Percentiles rank a stretch among this genome's conserved stretches.
These are phyloP conservation scores for Samsoniella hepiali DNA, from an alignment of 2,329 filamentous ascomycete species.

Conservation along the genomic window DNA sequence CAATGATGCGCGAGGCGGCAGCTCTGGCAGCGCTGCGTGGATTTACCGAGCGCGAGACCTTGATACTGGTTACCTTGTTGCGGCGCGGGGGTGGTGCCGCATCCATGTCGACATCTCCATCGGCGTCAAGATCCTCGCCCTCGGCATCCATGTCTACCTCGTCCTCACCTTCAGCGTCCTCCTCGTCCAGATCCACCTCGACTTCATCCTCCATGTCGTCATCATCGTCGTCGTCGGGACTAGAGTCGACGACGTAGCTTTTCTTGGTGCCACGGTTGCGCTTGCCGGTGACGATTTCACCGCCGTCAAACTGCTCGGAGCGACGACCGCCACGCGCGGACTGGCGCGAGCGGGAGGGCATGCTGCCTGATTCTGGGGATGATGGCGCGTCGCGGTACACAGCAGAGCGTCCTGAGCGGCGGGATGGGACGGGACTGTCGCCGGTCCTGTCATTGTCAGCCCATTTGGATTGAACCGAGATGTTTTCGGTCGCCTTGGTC, in stretches of 20 bases:
- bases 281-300: slow-evolving; percentile 49
- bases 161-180: slow-evolving; percentile 35
- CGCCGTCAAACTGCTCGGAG: slow-evolving; percentile 40
- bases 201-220: slow-evolving; percentile 39
- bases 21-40: slow-evolving; percentile 27
- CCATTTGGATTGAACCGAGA: slow-evolving; percentile 41
- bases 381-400: slow-evolving; percentile 45
- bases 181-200: slow-evolving; percentile 35
- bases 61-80: slow-evolving; percentile 37
- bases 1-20: slow-evolving; percentile 32
- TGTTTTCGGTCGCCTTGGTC: slow-evolving; percentile 41
- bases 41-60: slow-evolving; percentile 39
- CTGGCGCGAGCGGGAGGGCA: slow-evolving; percentile 30
- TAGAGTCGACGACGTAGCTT: slow-evolving; percentile 58
- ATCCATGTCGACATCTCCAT: slow-evolving; percentile 44
- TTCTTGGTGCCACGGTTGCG: slow-evolving; percentile 55
- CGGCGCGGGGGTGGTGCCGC: slow-evolving; percentile 35
- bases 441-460: slow-evolving; percentile 36
- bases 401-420: slow-evolving; percentile 47
- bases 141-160: slow-evolving; percentile 38
- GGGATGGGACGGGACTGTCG: slow-evolving; percentile 48
- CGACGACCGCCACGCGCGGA: slow-evolving; percentile 44
- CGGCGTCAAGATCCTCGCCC: slow-evolving; percentile 38
- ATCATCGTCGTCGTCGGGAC: slow-evolving; percentile 47
- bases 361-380: slow-evolving; percentile 45